Conservation (phyloP, 257 asterid species). For the Leptodermis oblonga region DNA sequence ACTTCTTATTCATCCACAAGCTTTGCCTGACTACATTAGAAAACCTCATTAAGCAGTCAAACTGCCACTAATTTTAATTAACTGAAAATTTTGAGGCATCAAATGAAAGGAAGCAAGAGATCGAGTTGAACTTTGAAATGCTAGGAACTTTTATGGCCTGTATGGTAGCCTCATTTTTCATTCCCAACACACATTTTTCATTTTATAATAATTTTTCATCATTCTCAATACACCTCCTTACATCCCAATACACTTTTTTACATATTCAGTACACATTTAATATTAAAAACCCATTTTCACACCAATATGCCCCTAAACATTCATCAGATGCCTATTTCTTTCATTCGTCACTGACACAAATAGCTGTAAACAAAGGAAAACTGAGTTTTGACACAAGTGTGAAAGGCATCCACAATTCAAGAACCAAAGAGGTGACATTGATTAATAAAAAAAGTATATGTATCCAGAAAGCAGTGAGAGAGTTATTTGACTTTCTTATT, state of each 20-base stretch:
- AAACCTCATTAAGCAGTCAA: background rate
- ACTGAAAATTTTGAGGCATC: background rate
- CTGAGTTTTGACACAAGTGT: background rate
- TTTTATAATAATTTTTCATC: too few species aligned
- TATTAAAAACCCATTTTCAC: too few species aligned
- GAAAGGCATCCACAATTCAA: background rate
- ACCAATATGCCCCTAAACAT: too few species aligned
- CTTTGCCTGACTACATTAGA: background rate
- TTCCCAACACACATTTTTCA: too few species aligned
- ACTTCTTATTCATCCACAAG: background rate
- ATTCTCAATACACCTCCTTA: too few species aligned
- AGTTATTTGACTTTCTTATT: constrained; percentile 21
- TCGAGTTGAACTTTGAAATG: background rate
- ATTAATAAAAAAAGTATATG: background rate
- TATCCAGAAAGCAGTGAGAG: constrained; percentile 2
- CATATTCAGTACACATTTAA: too few species aligned
- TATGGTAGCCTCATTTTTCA: too few species aligned
- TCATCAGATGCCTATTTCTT: background rate
- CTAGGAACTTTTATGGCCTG: too few species aligned
- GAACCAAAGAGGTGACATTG: background rate
- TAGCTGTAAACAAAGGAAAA: background rate
- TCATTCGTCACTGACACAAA: background rate
- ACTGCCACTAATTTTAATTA: background rate
- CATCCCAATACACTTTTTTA: too few species aligned
- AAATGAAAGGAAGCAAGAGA: background rate